These are phyloP conservation scores for Cenococcum geophilum DNA, from an alignment of 495 filamentous ascomycete species.

Conservation along the genomic window DNA sequence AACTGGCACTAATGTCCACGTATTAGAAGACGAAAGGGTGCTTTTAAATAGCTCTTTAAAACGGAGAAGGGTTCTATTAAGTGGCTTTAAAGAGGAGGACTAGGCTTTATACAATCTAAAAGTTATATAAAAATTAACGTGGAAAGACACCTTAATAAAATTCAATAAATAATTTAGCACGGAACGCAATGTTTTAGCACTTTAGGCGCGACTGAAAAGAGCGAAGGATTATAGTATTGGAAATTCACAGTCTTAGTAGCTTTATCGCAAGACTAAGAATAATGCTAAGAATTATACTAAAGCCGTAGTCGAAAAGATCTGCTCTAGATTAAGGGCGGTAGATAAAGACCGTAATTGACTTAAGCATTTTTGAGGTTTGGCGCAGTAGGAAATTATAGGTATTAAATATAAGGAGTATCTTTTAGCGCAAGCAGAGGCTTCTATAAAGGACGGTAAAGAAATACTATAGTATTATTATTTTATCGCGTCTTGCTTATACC, in stretches of 20 bases:
- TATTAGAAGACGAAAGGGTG: background rate
- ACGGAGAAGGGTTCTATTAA: background rate
- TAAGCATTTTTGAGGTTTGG: background rate
- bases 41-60: background rate
- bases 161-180: background rate
- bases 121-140: background rate
- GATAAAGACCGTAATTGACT: background rate
- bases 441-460: background rate
- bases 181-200: background rate
- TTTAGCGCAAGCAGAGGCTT: background rate
- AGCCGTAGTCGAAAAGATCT: no score
- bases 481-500: background rate
- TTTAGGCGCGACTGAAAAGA: background rate
- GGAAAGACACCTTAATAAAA: background rate
- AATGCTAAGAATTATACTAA: background rate
- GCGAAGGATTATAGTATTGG: background rate
- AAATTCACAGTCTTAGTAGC: background rate
- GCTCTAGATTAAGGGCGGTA: background rate
- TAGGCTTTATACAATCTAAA: background rate
- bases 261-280: background rate
- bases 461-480: background rate
- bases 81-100: background rate
- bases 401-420: background rate
- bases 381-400: background rate
- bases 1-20: background rate